Conservation (phyloP, 345 rosid genomes). For the Bruguiera sexangula region DNA sequence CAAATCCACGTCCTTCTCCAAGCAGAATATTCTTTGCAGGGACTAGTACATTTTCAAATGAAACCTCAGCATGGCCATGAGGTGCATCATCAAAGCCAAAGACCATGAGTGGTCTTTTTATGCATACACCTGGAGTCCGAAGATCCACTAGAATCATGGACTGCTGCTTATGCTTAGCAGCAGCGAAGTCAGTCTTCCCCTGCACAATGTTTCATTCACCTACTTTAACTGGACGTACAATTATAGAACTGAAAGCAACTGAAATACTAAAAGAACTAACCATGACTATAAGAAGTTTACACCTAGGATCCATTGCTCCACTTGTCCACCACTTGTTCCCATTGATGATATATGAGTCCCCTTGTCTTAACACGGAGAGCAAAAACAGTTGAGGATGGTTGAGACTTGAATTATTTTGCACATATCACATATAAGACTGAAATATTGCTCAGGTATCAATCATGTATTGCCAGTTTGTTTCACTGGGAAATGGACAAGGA, state of each 20-base stretch:
- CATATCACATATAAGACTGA: neutral
- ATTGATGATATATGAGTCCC: conserved; percentile 74
- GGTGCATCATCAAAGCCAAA: conserved; percentile 98
- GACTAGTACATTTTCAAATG: conserved; percentile 67
- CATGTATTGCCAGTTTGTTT: neutral
- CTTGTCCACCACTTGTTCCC: conserved; percentile 99
- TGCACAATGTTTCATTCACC: conserved; percentile 30
- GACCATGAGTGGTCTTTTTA: conserved; percentile 80
- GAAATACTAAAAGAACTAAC: conserved; percentile 44
- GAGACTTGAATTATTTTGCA: conserved; percentile 6
- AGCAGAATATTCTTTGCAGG: conserved; percentile 81
- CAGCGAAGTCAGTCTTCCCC: conserved; percentile 90
- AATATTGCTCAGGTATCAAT: neutral
- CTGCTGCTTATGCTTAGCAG: conserved; percentile 83
- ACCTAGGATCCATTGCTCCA: conserved; percentile 99
- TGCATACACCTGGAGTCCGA: conserved; percentile 60
- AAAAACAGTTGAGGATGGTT: conserved; percentile 11
- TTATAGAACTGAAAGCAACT: conserved; percentile 4
- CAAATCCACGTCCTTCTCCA: conserved; percentile 98
- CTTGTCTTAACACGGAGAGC: conserved; percentile 51
- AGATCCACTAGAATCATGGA: conserved; percentile 94
- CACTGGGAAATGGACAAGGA: neutral
- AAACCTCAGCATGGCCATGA: conserved; percentile 95
- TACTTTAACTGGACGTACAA: conserved; percentile 6
- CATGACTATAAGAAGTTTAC: conserved; percentile 91